A percentile compares a stretch with the other conserved stretches of the same genome.
Evolutionary conservation across 768 basidiomycete genomes (phyloP).

Genomic region (Mycena maculata): DNA sequence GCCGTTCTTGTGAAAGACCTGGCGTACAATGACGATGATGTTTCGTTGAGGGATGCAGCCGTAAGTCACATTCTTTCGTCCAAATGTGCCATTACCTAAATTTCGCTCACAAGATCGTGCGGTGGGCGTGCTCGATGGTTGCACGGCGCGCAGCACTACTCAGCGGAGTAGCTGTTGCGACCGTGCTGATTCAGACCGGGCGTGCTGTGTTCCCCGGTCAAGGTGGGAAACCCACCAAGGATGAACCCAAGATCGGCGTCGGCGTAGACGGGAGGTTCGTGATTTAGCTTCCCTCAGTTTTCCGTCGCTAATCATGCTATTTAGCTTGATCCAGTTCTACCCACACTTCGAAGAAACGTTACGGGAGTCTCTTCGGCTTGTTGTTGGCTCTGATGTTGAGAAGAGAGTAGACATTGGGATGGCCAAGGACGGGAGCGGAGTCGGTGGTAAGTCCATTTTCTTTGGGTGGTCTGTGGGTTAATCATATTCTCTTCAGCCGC

Average conservation of each 20-base stretch:
- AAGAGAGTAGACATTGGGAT: constrained; percentile 85
- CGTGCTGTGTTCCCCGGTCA: constrained; percentile 64
- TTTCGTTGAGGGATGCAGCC: constrained; percentile 68
- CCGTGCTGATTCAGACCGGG: constrained; percentile 86
- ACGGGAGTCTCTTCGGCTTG: constrained; percentile 74
- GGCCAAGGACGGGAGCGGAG: constrained; percentile 98
- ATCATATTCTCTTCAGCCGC: constrained; percentile 67
- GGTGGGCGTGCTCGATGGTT: constrained; percentile 83
- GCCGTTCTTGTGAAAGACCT: constrained; percentile 72
- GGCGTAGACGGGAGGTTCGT: constrained; percentile 93
- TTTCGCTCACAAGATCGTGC: constrained; percentile 73
- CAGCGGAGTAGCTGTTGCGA: constrained; percentile 89
- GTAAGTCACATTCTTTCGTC: constrained; percentile 44
- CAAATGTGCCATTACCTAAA: constrained; percentile 38
- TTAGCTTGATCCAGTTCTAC: constrained; percentile 90
- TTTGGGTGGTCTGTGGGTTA: constrained; percentile 16
- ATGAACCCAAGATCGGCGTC: constrained; percentile 71
- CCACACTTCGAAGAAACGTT: constrained; percentile 85
- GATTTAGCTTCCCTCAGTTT: not conserved
- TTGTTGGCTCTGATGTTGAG: constrained; percentile 88
- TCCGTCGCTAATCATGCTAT: not conserved
- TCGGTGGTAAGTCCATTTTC: constrained; percentile 78
- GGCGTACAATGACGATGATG: constrained; percentile 65
- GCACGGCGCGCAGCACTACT: constrained; percentile 85
- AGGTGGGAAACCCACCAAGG: constrained; percentile 43